These are phyloP conservation scores for Amphichorda felina DNA, from an alignment of 2,329 filamentous ascomycete genomes.

Conservation along the genomic window DNA sequence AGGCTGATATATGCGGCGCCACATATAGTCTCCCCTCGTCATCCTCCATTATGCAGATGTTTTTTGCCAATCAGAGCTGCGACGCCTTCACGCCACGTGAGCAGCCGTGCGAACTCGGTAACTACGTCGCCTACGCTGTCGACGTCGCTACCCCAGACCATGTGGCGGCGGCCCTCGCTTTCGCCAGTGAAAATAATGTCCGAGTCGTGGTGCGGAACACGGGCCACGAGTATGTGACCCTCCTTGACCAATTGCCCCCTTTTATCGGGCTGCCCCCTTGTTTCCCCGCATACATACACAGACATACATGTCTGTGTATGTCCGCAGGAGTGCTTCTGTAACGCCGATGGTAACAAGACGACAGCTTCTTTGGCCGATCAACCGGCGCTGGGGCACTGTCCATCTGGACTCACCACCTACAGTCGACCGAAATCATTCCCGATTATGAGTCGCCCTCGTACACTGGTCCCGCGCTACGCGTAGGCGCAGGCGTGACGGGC, in stretches of 20 bases:
- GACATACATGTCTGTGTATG: too few species aligned
- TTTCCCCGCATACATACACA: too few species aligned
- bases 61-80: constrained; percentile 23
- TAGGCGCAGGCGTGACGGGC: constrained; percentile 43
- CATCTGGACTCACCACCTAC: constrained; percentile 28
- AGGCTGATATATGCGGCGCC: background rate
- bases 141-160: constrained; percentile 17
- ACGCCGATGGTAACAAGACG: too few species aligned
- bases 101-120: constrained; percentile 28
- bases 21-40: constrained; percentile 19
- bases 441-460: constrained; percentile 30
- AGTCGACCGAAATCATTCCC: constrained; percentile 25
- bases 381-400: constrained; percentile 22
- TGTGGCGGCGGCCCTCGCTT: constrained; percentile 19
- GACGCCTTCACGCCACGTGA: constrained; percentile 23
- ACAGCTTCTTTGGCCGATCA: constrained; percentile 18
- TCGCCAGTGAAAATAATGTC: constrained; percentile 23
- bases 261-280: background rate
- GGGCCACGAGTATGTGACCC: constrained; percentile 13
- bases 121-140: constrained; percentile 26
- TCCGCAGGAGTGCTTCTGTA: too few species aligned
- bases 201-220: constrained; percentile 22
- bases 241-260: background rate
- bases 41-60: constrained; percentile 27
- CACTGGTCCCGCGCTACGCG: constrained; percentile 35